Evolutionary conservation across 108 stramenopile genomes (phyloP), one percentile per base, ranked within the genome.

Genomic region (Ochromonas danica): DNA sequence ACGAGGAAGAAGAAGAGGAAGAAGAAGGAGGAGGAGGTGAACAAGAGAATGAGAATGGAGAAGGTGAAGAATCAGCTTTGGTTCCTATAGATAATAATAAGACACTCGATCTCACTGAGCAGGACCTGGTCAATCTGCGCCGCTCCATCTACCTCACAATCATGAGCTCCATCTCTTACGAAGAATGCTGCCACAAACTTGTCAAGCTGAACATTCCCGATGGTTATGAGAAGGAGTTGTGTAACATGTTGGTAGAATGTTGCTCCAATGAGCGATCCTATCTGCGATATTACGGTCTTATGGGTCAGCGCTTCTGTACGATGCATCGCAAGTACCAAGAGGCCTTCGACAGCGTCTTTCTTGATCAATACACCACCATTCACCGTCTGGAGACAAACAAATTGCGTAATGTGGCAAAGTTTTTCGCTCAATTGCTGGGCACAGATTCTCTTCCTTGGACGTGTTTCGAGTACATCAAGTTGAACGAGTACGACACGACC

Each of bases 381-480:
- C 96, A 96, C 85, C 92, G 98, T 31, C 79, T 99, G 79, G 98
- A 99, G 87, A 98, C 97, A 25, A 99, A 98, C 86, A 96, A 97
- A 81, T 81, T 99, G 71, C 92, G 97, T 22, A 99, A 99, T 82
- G 97, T 98, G 40, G 98, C 98, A 77, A 97, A 96, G 78, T 82
- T 99, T 1, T 99, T 98, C 87, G 95, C 97, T n/a, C 97, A 98
- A 86, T 84, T 99, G 0, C 85, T 99, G 70, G 91, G 94, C 82
- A 95, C 94, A 22, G 97, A 99, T 83, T 90, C 98, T 6, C 81
- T 98, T 61, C 94, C 98, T 0, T 99, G 98, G 98, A 94, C 93
- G 35, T 92, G 90, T 35, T 75, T 99, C 41, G 89, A 91, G 6
- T 79, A 84, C 38, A 90, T 99, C 74, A 93, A 91, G 72, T 80